Evolutionary conservation across 2,329 filamentous ascomycete species (phyloP), one percentile per base, ranked within the genome.

Genomic region (Cercospora zeina): DNA sequence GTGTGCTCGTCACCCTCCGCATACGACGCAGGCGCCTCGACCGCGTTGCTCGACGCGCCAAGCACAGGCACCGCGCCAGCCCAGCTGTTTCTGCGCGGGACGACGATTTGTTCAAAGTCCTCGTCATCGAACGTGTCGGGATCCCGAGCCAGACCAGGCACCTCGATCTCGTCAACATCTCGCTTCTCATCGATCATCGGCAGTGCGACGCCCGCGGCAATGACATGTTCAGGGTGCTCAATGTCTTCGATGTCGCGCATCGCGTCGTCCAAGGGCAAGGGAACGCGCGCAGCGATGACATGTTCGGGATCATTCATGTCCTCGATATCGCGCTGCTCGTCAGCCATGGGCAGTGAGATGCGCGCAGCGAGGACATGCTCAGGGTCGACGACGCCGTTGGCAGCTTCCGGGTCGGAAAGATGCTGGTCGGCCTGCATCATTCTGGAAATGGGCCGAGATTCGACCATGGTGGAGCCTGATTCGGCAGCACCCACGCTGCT

Each of bases 161-260:
- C 83, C 70, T 95, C 89, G 45, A 96, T 95, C 72, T 96, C 91
- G 50, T 88, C 83, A 7, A 93, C 77, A 71, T 96, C 91, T 53
- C 86, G 82, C 45, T 84, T 81, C 16, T 80, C 80, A 36, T 85
- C 81, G 27, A 80, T 80, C 42, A 87, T 78, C 0, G 90, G 90
- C 11, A 95, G 77, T n/a, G 89, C 85, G 65, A 92, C 83, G 42
- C 81, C 79, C 5, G 84, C 82, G 5, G 87, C 77, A 49, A 83
- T 72, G 2, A 74, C 66, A 61, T 74, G 68, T 55, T 74, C 73
- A 0, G 70, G 68, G 39, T 70, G 68, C n/a, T 79, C 74, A 45
- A 95, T 93, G 72, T 96, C 90, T 45, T 87, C 83, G 4, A 93
- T 77, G 70, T 95, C 90, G 51, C 86, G 82, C 45, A 84, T 80